Evolutionary conservation across 768 basidiomycete species (phyloP).

Genomic region (Boletus rufocinnamomeus): DNA sequence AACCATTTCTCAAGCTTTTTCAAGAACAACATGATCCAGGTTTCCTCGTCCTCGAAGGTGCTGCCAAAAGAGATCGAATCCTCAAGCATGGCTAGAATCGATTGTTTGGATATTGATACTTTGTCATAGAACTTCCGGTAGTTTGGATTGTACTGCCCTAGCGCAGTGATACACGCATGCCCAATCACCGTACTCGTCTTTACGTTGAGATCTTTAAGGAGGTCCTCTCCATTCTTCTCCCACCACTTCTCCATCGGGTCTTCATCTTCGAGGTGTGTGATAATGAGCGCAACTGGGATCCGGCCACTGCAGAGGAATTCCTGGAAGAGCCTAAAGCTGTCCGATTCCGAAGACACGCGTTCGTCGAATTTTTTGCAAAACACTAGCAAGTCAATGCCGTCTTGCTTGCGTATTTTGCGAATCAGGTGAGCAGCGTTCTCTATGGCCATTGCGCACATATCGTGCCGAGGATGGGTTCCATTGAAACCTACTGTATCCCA

Average conservation of each 20-base stretch:
- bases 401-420: conserved; percentile 25
- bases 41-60: conserved; percentile 13
- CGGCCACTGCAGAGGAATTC: conserved; percentile 40
- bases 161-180: conserved; percentile 36
- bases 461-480: conserved; percentile 10
- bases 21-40: conserved; percentile 29
- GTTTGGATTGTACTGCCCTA: neutral
- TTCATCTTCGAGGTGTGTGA: conserved; percentile 40
- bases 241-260: conserved; percentile 37
- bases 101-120: conserved; percentile 15
- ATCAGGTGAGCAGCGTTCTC: conserved; percentile 33
- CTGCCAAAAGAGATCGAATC: conserved; percentile 23
- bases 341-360: conserved; percentile 29
- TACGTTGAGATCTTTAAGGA: conserved; percentile 15
- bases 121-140: conserved; percentile 10
- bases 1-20: conserved; percentile 21
- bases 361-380: conserved; percentile 37
- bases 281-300: conserved; percentile 41
- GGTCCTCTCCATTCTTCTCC: conserved; percentile 20
- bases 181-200: conserved; percentile 18
- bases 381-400: conserved; percentile 42
- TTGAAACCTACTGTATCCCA: conserved; percentile 38
- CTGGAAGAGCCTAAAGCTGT: conserved; percentile 38
- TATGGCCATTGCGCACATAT: conserved; percentile 19
- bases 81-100: conserved; percentile 23